Evolutionary conservation across 805 yeast genomes (phyloP).

Genomic region (Vanderwaltozyma tropicalis): DNA sequence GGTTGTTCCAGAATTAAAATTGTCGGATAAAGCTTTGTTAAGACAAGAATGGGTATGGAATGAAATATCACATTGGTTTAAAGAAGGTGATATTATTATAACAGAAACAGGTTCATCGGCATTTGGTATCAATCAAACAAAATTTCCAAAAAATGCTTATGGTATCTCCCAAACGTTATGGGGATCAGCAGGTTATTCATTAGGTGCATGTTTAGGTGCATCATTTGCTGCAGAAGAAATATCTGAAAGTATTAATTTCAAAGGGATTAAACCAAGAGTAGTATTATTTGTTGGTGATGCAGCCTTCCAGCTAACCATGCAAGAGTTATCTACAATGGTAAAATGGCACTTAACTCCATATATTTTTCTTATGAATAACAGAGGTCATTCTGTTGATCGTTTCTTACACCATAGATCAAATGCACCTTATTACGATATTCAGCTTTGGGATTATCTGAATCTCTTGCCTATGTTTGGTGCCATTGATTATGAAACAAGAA

Average conservation of each 20-base stretch:
- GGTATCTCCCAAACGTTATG: slow-evolving; percentile 55
- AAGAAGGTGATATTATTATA: slow-evolving; percentile 46
- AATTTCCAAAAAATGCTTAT: slow-evolving; percentile 39
- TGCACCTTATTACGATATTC: slow-evolving; percentile 46
- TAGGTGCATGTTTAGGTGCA: slow-evolving; percentile 56
- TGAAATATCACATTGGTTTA: slow-evolving; percentile 40
- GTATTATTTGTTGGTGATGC: slow-evolving; percentile 59
- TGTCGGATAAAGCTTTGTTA: slow-evolving; percentile 11
- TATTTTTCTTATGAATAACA: slow-evolving; percentile 49
- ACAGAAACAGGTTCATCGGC: slow-evolving; percentile 61
- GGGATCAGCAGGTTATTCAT: slow-evolving; percentile 59
- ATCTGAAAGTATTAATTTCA: slow-evolving; percentile 1
- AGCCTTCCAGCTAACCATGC: slow-evolving; percentile 56
- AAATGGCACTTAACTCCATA: slow-evolving; percentile 47
- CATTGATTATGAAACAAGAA: slow-evolving; percentile 33
- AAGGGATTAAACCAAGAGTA: slow-evolving; percentile 32
- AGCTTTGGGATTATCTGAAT: slow-evolving; percentile 46
- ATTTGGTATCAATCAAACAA: slow-evolving; percentile 48
- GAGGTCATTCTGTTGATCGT: slow-evolving; percentile 58
- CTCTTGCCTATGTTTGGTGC: slow-evolving; percentile 48
- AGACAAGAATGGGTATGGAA: slow-evolving; percentile 43
- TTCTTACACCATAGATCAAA: slow-evolving; percentile 47
- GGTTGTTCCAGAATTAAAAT: slow-evolving; percentile 17
- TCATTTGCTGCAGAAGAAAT: slow-evolving; percentile 45
- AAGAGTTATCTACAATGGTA: slow-evolving; percentile 51